A percentile compares a stretch with the other conserved stretches of the same genome.
These are phyloP conservation scores for Pythium dissimile DNA, from an alignment of 352 stramenopile species.

Conservation along the genomic window DNA sequence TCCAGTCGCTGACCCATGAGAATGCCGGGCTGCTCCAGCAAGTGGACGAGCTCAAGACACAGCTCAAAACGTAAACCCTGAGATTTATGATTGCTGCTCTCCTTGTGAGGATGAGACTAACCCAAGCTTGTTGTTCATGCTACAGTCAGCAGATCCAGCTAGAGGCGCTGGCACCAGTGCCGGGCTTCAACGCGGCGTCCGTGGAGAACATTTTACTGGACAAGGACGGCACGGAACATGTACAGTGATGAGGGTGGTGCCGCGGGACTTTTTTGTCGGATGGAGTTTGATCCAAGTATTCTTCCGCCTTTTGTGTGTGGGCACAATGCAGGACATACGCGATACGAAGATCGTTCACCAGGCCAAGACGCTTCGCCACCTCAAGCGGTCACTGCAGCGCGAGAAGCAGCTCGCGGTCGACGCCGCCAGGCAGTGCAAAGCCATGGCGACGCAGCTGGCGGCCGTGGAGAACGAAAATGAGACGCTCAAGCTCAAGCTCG, in stretches of 20 bases:
- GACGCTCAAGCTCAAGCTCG: slow-evolving; percentile 52
- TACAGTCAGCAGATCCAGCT: slow-evolving; percentile 70
- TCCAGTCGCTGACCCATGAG: slow-evolving; percentile 62
- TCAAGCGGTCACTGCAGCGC: slow-evolving; percentile 55
- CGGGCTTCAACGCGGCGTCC: slow-evolving; percentile 44
- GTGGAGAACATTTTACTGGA: slow-evolving; percentile 65
- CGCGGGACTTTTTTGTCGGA: too few relatives aligned
- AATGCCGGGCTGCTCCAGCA: slow-evolving; percentile 46
- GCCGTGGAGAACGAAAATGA: slow-evolving; percentile 58
- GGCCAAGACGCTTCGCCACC: slow-evolving; percentile 54
- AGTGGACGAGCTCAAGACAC: slow-evolving; percentile 43
- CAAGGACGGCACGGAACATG: slow-evolving; percentile 53
- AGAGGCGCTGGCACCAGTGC: slow-evolving; percentile 59
- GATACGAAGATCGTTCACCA: slow-evolving; percentile 80
- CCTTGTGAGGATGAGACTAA: neutral
- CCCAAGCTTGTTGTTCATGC: neutral
- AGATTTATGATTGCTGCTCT: neutral
- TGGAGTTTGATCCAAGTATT: too few relatives aligned
- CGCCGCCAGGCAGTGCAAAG: slow-evolving; percentile 37
- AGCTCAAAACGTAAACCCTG: slow-evolving; percentile 53
- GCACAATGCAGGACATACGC: slow-evolving; percentile 70
- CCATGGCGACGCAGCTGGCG: slow-evolving; percentile 26
- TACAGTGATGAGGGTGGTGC: too few relatives aligned
- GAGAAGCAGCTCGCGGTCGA: slow-evolving; percentile 53
- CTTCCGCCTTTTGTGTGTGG: neutral